phyloP scores from a whole-genome alignment of 2,329 filamentous ascomycete species.

The Ophiostoma fasciatum region DNA sequence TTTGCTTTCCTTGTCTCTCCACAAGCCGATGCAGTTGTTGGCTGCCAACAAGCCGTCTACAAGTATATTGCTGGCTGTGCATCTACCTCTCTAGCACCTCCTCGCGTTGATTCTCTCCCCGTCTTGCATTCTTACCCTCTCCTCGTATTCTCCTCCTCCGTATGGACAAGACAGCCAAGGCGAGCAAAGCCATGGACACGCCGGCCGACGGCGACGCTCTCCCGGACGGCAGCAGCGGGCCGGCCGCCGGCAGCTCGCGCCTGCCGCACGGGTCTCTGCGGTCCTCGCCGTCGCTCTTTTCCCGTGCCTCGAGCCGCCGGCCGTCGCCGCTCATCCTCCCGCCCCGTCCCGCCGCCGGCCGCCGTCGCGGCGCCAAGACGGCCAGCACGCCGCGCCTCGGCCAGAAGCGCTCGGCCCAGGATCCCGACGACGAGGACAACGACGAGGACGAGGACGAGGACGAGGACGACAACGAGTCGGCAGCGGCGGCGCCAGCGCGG shows the following conservation, averaged over 20 bases:
- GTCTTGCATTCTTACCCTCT: constrained; percentile 7
- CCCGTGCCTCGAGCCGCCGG: not conserved
- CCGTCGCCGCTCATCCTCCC: not conserved
- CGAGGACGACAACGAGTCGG: constrained; percentile 1
- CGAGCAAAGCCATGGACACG: no score
- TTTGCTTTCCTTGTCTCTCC: constrained; percentile 3
- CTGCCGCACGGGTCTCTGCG: not conserved
- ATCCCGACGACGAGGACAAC: constrained; percentile 8
- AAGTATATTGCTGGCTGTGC: not conserved
- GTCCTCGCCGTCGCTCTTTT: no score
- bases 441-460: constrained; percentile 4
- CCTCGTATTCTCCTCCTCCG: not conserved
- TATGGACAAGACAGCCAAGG: no score
- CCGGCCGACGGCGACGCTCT: no score
- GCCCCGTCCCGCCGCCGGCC: not conserved
- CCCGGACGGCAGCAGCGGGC: no score
- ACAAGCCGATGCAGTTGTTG: no score
- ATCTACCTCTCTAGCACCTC: not conserved
- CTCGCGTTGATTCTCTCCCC: not conserved
- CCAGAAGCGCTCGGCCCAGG: constrained; percentile 8
- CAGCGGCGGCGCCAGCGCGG: no score
- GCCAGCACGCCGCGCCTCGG: constrained; percentile 17
- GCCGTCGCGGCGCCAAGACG: not conserved
- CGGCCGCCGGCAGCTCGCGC: not conserved
- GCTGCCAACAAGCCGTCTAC: no score